Base-by-base conservation (phyloP, 2,329 filamentous ascomycete species). In the Aspergillus tubingensis region DNA sequence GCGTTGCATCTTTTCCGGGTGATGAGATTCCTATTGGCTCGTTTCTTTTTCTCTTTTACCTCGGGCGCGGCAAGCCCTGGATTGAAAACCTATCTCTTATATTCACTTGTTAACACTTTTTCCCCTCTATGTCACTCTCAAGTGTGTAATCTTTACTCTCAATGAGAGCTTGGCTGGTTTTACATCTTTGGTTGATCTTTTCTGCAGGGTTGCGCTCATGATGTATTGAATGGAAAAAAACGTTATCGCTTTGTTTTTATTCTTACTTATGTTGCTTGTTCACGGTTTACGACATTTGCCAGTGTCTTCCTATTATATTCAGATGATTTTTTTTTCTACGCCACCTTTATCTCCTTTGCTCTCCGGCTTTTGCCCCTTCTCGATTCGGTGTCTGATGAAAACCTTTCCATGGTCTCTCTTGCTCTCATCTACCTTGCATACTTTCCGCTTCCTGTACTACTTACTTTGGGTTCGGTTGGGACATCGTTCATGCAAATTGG, bases 121-220 rank as follows among this genome's bases (percentile, higher is more conserved):
- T 54, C 49, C 44, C 47, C 57, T 49, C 61, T 62, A 59, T 69
- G 67, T 70, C 66, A 65, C 68, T 69, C 68, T 71, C 68, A 70
- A 71, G 67, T 72, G 71, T 76, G 74, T 77, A 76, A 75, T 76
- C 73, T 76, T 70, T 75, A 73, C 73, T 76, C 71, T 73, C 69
- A 68, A 65, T 68, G 72, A 72, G 74, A 74, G 70, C 71, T 73
- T 74, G 74, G 72, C 68, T 74, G 72, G 71, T 62, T 71, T 70
- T 68, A 50, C 58, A 66, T 67, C 60, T 57, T 56, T 61, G 63
- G 53, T 68, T 64, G 58, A 65, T 66, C 47, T 64, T 67, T 59
- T 64, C 59, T 57, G 65, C 66, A 59, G 61, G 66, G 62, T 66
- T 70, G 68, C 70, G 68, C 68, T 74, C 65, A 70, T 63, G 70